phyloP scores from a whole-genome alignment of 2,329 filamentous ascomycete species.

The Apiospora pterosperma region DNA sequence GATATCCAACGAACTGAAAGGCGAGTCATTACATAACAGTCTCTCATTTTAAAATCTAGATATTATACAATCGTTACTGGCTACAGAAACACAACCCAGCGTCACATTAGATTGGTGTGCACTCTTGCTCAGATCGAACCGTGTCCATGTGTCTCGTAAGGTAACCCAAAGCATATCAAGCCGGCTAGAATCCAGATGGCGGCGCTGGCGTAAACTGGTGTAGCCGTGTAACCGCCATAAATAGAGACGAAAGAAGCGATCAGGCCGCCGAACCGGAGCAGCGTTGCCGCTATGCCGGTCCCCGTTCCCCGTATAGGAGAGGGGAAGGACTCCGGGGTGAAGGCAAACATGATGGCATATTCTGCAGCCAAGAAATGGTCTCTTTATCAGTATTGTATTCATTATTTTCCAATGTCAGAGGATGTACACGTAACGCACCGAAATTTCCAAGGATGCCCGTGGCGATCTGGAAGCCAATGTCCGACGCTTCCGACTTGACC shows the following conservation, averaged over 20 bases:
- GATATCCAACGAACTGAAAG: too few species aligned
- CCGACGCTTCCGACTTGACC: constrained; percentile 33
- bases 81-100: too few species aligned
- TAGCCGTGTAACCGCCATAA: constrained; percentile 36
- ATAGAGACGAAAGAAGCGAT: constrained; percentile 39
- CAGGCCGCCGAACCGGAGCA: constrained; percentile 35
- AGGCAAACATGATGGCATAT: constrained; percentile 38
- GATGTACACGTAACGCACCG: constrained; percentile 22
- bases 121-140: constrained; percentile 31
- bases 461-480: constrained; percentile 37
- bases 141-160: constrained; percentile 41
- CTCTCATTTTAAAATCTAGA: too few species aligned
- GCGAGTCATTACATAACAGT: too few species aligned
- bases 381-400: too few species aligned
- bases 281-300: constrained; percentile 40
- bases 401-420: too few species aligned
- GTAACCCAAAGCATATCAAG: constrained; percentile 36
- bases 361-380: constrained; percentile 18
- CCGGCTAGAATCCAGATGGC: constrained; percentile 41
- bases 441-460: constrained; percentile 44
- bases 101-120: too few species aligned
- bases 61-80: too few species aligned
- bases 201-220: constrained; percentile 42
- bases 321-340: constrained; percentile 56
- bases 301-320: constrained; percentile 52